Base-by-base conservation (phyloP, 345 rosid genomes). In the Eutrema yunnanense region DNA sequence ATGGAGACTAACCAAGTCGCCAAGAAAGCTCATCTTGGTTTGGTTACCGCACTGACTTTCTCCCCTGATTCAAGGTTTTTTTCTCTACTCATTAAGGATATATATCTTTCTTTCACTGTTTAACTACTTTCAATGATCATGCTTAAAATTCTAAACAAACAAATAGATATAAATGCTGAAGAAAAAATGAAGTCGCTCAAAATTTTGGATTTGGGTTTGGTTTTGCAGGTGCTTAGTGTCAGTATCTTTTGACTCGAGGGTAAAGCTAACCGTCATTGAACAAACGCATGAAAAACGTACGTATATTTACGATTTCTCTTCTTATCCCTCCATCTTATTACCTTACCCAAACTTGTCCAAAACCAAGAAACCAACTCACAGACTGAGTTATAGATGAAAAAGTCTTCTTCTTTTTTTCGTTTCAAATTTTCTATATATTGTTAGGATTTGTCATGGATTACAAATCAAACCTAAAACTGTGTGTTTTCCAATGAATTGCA, bases 201-300 rank as follows among this genome's bases (percentile, higher is more conserved):
- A 75, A 5, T 67, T 65, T 34, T 55, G 14, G 36, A 36, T 50
- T 42, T 71, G 59, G 72, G 54, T 34, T 43, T 72, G 58, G 69
- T 65, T 46, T 4, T 80, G 54, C 80, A 92, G 99, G 92, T 85
- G 90, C 44, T 68, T 92, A 80, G 74, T 87, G 50, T 92, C 97
- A 14, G 90, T 85, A 67, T 96, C 97, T 47, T 73, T 96, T 82
- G 99, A 90, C 81, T 90, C 96, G 4, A 96, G 98, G 79, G 99
- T 84, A 55, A 86, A 97, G 71, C 82, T 92, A 72, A 96, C 92
- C 0, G 50, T 73, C 48, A 81, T 90, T 44, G 79, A 84, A 27
- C 9, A 38, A 36, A 71, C 5, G 51, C 10, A n/a, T 50, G 76
- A 42, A 27, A 65, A 71, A 65, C 19, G 80, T 77, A 64, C 3